Conservation (phyloP, 345 rosid species). For the Populus davidiana region DNA sequence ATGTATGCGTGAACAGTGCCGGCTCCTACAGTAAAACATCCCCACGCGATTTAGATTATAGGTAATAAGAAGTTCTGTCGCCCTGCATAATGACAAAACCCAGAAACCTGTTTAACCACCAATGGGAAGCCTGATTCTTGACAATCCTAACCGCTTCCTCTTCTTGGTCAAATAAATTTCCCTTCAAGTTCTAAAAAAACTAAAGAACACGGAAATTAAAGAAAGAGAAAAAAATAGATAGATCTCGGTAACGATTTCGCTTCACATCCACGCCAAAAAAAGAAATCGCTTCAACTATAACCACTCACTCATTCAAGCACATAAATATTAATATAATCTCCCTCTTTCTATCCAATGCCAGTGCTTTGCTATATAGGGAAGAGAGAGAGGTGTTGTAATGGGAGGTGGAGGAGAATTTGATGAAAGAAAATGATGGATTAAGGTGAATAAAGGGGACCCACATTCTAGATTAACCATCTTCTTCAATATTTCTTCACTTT, state of each 20-base stretch:
- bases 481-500: not conserved
- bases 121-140: not conserved
- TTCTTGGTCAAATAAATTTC: not conserved
- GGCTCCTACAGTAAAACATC: no score
- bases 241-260: not conserved
- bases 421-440: constrained; percentile 18
- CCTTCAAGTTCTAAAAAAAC: not conserved
- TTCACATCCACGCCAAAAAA: not conserved
- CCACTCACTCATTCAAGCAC: not conserved
- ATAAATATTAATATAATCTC: not conserved
- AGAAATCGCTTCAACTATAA: not conserved
- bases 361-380: not conserved
- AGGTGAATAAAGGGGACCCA: constrained; percentile 4
- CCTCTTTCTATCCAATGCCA: not conserved
- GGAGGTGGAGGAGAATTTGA: not conserved
- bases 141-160: not conserved
- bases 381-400: not conserved
- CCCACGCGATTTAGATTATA: no score
- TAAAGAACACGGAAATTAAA: not conserved
- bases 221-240: not conserved
- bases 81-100: not conserved
- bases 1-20: no score
- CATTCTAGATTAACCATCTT: constrained; percentile 2
- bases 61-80: not conserved
- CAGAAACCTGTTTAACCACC: not conserved